Evolutionary conservation across 495 filamentous ascomycete genomes (phyloP).

Genomic region (Trichodelitschia bisporula): DNA sequence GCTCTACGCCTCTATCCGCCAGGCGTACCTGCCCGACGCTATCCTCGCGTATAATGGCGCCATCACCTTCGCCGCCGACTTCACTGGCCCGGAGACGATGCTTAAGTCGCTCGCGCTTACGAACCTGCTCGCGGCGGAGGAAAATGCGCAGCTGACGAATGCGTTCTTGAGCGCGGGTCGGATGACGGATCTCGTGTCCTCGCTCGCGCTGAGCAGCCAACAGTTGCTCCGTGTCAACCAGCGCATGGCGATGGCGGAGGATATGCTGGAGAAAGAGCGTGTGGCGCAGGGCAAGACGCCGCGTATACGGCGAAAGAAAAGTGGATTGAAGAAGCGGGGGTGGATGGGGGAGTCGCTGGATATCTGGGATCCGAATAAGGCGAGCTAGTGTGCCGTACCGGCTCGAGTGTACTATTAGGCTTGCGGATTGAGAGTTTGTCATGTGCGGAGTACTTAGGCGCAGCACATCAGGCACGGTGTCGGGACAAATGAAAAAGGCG

Average conservation of each 20-base stretch:
- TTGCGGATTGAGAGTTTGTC: no score
- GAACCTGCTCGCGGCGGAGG: conserved; percentile 36
- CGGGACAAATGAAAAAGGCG: no score
- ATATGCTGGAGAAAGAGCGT: not conserved
- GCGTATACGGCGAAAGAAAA: not conserved
- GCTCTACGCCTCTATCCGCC: conserved; percentile 25
- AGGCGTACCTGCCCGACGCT: conserved; percentile 55
- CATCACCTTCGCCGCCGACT: conserved; percentile 40
- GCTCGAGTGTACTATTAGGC: no score
- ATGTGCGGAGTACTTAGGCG: no score
- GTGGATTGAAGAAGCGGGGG: conserved; percentile 6
- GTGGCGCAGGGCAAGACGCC: not conserved
- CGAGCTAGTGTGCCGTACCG: no score
- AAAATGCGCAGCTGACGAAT: conserved; percentile 30
- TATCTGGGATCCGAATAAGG: conserved; percentile 9
- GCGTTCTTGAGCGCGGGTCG: conserved; percentile 38
- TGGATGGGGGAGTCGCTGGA: conserved; percentile 6
- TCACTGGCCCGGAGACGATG: conserved; percentile 35
- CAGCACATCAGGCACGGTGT: no score
- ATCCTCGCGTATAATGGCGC: conserved; percentile 57
- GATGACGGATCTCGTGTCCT: conserved; percentile 56
- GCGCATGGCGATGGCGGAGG: conserved; percentile 21
- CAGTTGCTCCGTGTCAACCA: conserved; percentile 40
- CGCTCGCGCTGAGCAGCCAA: conserved; percentile 47
- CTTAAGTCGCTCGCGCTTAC: conserved; percentile 60